Base-by-base conservation (phyloP, 2,329 filamentous ascomycete genomes). In the Penicillium crustosum region DNA sequence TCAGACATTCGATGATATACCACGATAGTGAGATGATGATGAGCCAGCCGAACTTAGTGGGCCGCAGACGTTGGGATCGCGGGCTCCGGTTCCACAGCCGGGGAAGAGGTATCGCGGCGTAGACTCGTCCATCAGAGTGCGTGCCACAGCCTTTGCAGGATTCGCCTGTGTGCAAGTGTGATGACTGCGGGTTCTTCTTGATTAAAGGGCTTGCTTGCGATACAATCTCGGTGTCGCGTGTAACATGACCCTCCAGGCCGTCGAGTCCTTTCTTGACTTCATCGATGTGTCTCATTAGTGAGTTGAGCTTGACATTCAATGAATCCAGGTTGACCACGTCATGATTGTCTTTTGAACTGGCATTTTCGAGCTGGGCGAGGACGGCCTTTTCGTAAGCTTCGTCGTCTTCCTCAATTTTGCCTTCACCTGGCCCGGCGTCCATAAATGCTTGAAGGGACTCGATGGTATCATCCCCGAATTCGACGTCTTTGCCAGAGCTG, bases 1-100 rank as follows among this genome's bases (percentile, higher is more conserved):
- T 77, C 36, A 75, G 67, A 33, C 74, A 74, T 68, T 84, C 82
- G 41, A 75, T 67, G 31, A 81, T 63, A 64, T 78, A 81, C 81
- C 81, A 86, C 38, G 72, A 63, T 19, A 80, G 66, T 19, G 78
- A 71, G 8, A 75, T 23, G 1, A 81, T 58, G 13, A 77, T 66
- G 29, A 74, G 58, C 69, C 74, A 78, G 36, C 75, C 73, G 2
- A 79, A 62, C 17, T 65, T 68, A 6, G 77, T 79, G 15, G 69
- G 70, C 17, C 68, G 73, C 5, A 70, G 61, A 15, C 70, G 69
- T 27, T 67, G 54, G 27, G 71, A 70, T 9, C 54, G 54, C 17
- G 67, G 63, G 45, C 70, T 59, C 52, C 66, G 67, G 47, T 63
- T 67, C 70, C 76, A 77, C 9, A 78, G 61, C 21, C 65, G 71